Base-by-base conservation (phyloP, 2,329 filamentous ascomycete species). In the Fusarium ramigenum region DNA sequence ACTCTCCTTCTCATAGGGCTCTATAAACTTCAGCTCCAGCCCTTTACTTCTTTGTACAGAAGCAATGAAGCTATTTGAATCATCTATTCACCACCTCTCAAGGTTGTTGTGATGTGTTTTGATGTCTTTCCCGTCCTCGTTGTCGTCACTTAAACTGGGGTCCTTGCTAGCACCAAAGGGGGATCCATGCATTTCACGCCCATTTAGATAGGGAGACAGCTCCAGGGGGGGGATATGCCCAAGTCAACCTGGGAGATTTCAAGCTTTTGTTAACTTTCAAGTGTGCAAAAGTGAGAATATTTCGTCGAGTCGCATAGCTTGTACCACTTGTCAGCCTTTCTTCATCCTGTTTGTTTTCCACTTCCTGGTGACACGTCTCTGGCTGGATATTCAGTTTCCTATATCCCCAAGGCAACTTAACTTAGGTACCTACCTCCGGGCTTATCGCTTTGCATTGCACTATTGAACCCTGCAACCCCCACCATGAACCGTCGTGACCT, bases 81-180 rank as follows among this genome's bases (percentile, higher is more conserved):
- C 37, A 23, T 19, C 39, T 43, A 32, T 42, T 60, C 52, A 37
- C 62, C 18, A 47, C 36, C 54, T 58, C 53, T 60, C 66, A 54
- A 60, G 59, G 44, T 70, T 28, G 40, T 63, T 54, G 36, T 57
- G 47, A 59, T 64, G 42, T 50, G 70, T 71, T 71, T 74, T 74
- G 63, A 74, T 74, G 58, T 60, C 70, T 65, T 73, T 60, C 39
- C 28, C 39, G 58, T 60, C 59, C 50, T 63, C 44, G 52, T 54
- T 74, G 63, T 74, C 71, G 67, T 74, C 71, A 74, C 71, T 66
- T 69, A 65, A 74, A 74, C 68, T 53, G 47, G 71, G 71, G 71
- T 72, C 71, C 71, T 67, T 74, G 70, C 69, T 71, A 63, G 70
- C 58, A 67, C 61, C 42, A 58, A 53, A 49, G 30, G 52, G 28